These are phyloP conservation scores for Dactylellina leptospora DNA, from an alignment of 2,329 filamentous ascomycete genomes.

Conservation along the genomic window DNA sequence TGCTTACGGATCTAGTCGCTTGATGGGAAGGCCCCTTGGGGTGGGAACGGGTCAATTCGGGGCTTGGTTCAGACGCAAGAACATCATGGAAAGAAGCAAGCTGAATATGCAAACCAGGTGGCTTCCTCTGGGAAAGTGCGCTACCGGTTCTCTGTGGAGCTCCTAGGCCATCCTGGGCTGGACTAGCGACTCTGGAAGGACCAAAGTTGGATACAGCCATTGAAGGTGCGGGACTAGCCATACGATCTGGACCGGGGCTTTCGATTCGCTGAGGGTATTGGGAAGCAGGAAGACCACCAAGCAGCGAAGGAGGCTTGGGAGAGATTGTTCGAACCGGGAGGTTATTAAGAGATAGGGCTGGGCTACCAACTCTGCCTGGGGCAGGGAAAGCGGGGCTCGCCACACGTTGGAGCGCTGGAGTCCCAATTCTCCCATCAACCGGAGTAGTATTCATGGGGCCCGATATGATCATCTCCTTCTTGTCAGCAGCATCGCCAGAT, in stretches of 20 bases:
- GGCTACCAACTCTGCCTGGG: constrained; percentile 48
- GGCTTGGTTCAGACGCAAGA: constrained; percentile 46
- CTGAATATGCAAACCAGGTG: constrained; percentile 48
- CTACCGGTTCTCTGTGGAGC: constrained; percentile 46
- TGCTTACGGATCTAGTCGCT: constrained; percentile 49
- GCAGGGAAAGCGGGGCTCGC: constrained; percentile 42
- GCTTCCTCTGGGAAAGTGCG: constrained; percentile 50
- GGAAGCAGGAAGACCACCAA: background rate
- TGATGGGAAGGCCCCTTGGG: constrained; percentile 41
- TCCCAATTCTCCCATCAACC: constrained; percentile 44
- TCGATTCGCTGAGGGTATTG: constrained; percentile 39
- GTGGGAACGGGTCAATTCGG: constrained; percentile 34
- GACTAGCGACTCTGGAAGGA: constrained; percentile 46
- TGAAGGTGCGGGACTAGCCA: constrained; percentile 45
- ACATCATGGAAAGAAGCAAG: constrained; percentile 51
- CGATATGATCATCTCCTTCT: constrained; percentile 52
- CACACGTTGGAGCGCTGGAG: constrained; percentile 42
- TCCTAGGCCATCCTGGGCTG: constrained; percentile 39
- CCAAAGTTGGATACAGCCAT: constrained; percentile 38
- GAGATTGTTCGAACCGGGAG: constrained; percentile 41
- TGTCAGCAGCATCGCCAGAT: constrained; percentile 24
- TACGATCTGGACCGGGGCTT: constrained; percentile 45
- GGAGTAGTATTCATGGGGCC: constrained; percentile 52
- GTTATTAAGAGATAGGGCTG: constrained; percentile 34
- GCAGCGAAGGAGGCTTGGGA: constrained; percentile 28